phyloP scores from a whole-genome alignment of 2,329 filamentous ascomycete genomes.

The Stagonosporopsis rhizophila region DNA sequence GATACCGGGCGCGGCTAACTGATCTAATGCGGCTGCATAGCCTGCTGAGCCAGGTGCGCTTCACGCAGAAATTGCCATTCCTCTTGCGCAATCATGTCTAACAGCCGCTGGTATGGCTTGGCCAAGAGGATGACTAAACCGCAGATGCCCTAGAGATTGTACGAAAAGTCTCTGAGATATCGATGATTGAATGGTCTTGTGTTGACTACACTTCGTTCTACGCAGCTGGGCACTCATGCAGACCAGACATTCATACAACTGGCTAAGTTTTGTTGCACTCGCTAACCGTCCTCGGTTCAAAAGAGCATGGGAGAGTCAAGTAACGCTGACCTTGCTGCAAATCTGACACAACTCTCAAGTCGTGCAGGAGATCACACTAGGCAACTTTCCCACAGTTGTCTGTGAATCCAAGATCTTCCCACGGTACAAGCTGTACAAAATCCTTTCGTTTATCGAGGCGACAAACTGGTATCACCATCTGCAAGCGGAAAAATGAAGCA shows the following conservation, averaged over 20 bases:
- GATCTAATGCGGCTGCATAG: slow-evolving; percentile 28
- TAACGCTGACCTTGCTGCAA: neutral
- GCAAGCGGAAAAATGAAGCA: slow-evolving; percentile 34
- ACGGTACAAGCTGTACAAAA: slow-evolving; percentile 34
- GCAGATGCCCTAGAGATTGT: slow-evolving; percentile 32
- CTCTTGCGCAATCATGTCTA: slow-evolving; percentile 29
- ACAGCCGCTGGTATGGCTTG: slow-evolving; percentile 39
- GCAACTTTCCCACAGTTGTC: slow-evolving; percentile 28
- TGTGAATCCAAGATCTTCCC: slow-evolving; percentile 28
- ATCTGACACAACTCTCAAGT: slow-evolving; percentile 14
- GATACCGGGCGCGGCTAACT: neutral
- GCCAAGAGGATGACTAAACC: slow-evolving; percentile 37
- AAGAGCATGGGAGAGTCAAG: slow-evolving; percentile 34
- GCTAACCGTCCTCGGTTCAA: slow-evolving; percentile 41
- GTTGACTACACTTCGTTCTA: slow-evolving; percentile 37
- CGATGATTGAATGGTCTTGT: slow-evolving; percentile 27
- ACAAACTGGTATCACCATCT: slow-evolving; percentile 40
- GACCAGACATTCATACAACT: slow-evolving; percentile 29
- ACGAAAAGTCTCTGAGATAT: slow-evolving; percentile 23
- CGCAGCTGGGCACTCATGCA: slow-evolving; percentile 3
- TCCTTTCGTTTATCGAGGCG: slow-evolving; percentile 30
- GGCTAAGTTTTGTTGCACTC: slow-evolving; percentile 38
- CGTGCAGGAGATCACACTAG: slow-evolving; percentile 40
- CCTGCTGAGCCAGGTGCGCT: slow-evolving; percentile 23
- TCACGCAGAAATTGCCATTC: slow-evolving; percentile 24